Percentiles rank a stretch among this genome's conserved stretches.
These are phyloP conservation scores for Pisolithus thermaeus DNA, from an alignment of 1,284 basidiomycete genomes.

Conservation along the genomic window DNA sequence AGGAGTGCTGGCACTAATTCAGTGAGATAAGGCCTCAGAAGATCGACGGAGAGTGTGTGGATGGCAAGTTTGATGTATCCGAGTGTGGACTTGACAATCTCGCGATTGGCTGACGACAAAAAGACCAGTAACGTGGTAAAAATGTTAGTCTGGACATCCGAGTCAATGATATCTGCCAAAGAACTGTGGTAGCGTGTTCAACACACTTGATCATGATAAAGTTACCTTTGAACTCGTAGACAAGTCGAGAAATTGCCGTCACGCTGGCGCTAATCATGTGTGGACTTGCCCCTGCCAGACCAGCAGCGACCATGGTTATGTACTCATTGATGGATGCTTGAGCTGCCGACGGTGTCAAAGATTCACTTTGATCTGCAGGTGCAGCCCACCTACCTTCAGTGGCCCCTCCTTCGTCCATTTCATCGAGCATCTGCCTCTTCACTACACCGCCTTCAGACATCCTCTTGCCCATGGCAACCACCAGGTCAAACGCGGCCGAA, in stretches of 20 bases:
- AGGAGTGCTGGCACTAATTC: constrained; percentile 83
- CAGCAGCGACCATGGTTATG: constrained; percentile 95
- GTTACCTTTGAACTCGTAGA: constrained; percentile 94
- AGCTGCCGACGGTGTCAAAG: constrained; percentile 36
- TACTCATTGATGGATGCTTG: constrained; percentile 87
- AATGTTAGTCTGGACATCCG: constrained; percentile 81
- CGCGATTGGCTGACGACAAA: constrained; percentile 88
- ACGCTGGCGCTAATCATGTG: constrained; percentile 99
- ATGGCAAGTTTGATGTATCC: constrained; percentile 94
- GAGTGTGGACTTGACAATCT: constrained; percentile 95
- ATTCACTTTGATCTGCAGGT: constrained; percentile 1
- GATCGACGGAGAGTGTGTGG: constrained; percentile 71
- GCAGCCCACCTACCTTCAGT: constrained; percentile 44
- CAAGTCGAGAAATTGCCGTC: constrained; percentile 87
- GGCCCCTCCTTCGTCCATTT: constrained; percentile 65
- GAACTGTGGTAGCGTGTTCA: background rate
- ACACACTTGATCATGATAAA: background rate
- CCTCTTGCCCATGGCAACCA: constrained; percentile 90
- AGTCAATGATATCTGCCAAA: constrained; percentile 59
- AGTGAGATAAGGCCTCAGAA: constrained; percentile 73
- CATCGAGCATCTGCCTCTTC: constrained; percentile 71
- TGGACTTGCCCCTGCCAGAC: constrained; percentile 87
- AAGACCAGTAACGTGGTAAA: constrained; percentile 87
- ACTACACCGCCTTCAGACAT: constrained; percentile 88
- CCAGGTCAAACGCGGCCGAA: constrained; percentile 83